Evolutionary conservation across 352 stramenopile species (phyloP).

Genomic region (Globisporangium carolinianum): DNA sequence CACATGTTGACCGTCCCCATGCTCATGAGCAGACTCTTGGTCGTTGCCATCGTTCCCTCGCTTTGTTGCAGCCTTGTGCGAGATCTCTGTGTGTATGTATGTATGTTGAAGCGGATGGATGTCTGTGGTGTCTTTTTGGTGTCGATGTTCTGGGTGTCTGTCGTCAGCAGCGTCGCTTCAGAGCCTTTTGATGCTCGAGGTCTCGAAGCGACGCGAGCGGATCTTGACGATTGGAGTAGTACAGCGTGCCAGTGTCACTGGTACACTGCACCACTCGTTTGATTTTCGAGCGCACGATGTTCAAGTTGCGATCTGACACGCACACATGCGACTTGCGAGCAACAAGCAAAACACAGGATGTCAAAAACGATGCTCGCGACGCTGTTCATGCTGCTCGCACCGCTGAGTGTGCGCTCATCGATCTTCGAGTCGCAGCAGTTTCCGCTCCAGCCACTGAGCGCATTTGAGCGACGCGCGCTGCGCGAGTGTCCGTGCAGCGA

Average conservation of each 20-base stretch:
- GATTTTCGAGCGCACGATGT: too few species aligned
- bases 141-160: slow-evolving; percentile 15
- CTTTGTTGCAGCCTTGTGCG: too few species aligned
- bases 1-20: slow-evolving; percentile 84
- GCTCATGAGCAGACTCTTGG: slow-evolving; percentile 57
- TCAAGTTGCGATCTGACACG: too few species aligned
- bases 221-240: slow-evolving; percentile 1
- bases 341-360: too few species aligned
- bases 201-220: slow-evolving; percentile 15
- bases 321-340: too few species aligned
- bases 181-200: neutral
- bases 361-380: slow-evolving; percentile 4
- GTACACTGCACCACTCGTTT: too few species aligned
- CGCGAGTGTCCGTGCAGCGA: slow-evolving; percentile 40
- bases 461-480: slow-evolving; percentile 26
- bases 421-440: slow-evolving; percentile 18
- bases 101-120: slow-evolving; percentile 1
- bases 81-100: too few species aligned
- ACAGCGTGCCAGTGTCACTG: too few species aligned
- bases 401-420: neutral
- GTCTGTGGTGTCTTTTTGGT: slow-evolving; percentile 12
- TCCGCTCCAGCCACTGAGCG: slow-evolving; percentile 15
- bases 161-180: neutral
- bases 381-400: slow-evolving; percentile 11
- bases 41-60: neutral